Evolutionary conservation across 1,284 basidiomycete species (phyloP), one percentile per base, ranked within the genome.

Genomic region (Ustilago loliicola): DNA sequence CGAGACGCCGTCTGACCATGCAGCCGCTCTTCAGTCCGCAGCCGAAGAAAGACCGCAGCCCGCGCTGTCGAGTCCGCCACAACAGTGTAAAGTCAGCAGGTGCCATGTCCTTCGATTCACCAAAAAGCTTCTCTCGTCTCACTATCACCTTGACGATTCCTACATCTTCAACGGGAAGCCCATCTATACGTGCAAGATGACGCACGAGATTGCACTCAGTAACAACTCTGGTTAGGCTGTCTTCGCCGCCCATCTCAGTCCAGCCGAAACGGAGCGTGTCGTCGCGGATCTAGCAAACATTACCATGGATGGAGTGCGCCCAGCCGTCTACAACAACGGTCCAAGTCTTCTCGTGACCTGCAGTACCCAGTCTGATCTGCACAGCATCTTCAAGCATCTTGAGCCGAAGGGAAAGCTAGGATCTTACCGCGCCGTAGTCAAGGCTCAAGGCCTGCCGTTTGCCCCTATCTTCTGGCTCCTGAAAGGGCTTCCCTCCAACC

Each of bases 91-190:
- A 9, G 25, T 50, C 25, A 4, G 6, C 25, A 50, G 19, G 25
- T 50, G 48, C 27, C 23, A 50, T 3, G 1, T 36, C 17, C 10
- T 34, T 0, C 32, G 30, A 13, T 53, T 53, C 21, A 10, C 11
- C 32, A 21, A 42, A 15, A 50, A 63, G n/a, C 45, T 63, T 2
- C 17, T 63, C 3, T 42, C 15, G 23, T 56, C 32, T 3, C 19
- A 42, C 34, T 63, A 50, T 9, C 34, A 63, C 8, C 27, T 51
- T 1, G 7, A n/a, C 4, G 47, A 50, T 10, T 19, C 19, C 1
- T 63, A 56, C 54, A 38, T 63, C 7, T 63, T 63, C 47, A 23
- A 56, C 11, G 25, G 36, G 17, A 21, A 38, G 17, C 53, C 61
- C 2, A 34, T 63, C 11, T 63, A 23, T 2, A 17, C 7, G 10